Evolutionary conservation across 768 basidiomycete species (phyloP), one percentile per base, ranked within the genome.

Genomic region (Pulveroboletus sp.): DNA sequence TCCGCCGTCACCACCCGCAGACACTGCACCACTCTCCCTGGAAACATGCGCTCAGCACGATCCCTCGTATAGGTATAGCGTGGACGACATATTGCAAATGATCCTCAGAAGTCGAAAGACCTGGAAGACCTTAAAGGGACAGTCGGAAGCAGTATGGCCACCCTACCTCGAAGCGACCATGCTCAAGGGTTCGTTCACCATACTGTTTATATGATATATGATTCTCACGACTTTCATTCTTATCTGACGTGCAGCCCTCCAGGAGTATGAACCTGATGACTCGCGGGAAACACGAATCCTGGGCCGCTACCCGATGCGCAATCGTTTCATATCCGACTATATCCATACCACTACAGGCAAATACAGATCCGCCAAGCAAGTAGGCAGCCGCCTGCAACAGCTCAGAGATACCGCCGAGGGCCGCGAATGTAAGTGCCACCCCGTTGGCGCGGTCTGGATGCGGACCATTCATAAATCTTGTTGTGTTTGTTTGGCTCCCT

Each of bases 281-380:
- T 84, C 83, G 14, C 72, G 85, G 63, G 85, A 87, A 61, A 85
- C 85, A 34, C 74, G 84, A 46, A 77, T 84, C 16, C 76, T 89
- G 4, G 85, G 85, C 20, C 78, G 87, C 43, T 88, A 85, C 61
- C 87, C 87, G 32, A 80, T 85, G 76, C 75, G 87, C 49, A 90
- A 90, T 67, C 77, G 83, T 40, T 90, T 88, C 67, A 85, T 89
- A 53, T 85, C 87, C 43, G 84, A 90, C 55, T 82, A 85, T 68
- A 88, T 90, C 61, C 80, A 73, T 61, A 72, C 74, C 31, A 77
- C 75, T 53, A 90, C 87, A 0, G 85, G 87, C 20, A 81, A 84
- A 63, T 73, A 76, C 51, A 76, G 87, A 50, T 84, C 84, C 8
- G 79, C 87, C 20, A 89, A 89, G 64, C 87, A 89, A 66, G 87